phyloP scores from a whole-genome alignment of 345 rosid genomes.

The Pugionium dolabratum region DNA sequence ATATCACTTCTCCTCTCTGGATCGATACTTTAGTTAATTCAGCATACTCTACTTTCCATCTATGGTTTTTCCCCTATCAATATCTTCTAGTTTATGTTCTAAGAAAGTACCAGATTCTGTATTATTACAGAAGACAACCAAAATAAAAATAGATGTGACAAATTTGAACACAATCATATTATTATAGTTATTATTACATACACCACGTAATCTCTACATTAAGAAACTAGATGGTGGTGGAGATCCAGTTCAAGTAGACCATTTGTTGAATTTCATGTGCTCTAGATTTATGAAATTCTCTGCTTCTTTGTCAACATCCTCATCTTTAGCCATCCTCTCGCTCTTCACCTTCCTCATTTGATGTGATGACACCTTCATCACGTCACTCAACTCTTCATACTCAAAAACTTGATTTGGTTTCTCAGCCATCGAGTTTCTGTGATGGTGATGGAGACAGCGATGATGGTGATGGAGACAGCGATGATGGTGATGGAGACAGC shows the following conservation, averaged over 20 bases:
- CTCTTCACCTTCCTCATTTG: constrained; percentile 30
- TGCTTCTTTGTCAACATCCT: constrained; percentile 53
- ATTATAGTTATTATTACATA: no score
- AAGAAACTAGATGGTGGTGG: constrained; percentile 4
- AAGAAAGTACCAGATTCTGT: no score
- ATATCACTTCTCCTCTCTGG: no score
- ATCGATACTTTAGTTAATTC: no score
- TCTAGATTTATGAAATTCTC: constrained; percentile 56
- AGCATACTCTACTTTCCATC: no score
- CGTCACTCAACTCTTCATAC: constrained; percentile 19
- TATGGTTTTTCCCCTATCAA: no score
- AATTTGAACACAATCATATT: no score
- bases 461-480: constrained; percentile 2
- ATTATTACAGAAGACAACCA: no score
- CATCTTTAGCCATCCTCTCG: constrained; percentile 18
- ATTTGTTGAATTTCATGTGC: constrained; percentile 54
- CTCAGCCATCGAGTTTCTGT: constrained; percentile 12
- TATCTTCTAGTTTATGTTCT: no score
- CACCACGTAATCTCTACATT: no score
- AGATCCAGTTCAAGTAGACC: no score
- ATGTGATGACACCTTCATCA: constrained; percentile 20
- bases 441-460: neutral
- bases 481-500: neutral
- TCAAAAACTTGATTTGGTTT: constrained; percentile 21
- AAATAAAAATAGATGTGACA: no score